phyloP scores from a whole-genome alignment of 176 grass and related monocot species.

The Oryza coarctata region DNA sequence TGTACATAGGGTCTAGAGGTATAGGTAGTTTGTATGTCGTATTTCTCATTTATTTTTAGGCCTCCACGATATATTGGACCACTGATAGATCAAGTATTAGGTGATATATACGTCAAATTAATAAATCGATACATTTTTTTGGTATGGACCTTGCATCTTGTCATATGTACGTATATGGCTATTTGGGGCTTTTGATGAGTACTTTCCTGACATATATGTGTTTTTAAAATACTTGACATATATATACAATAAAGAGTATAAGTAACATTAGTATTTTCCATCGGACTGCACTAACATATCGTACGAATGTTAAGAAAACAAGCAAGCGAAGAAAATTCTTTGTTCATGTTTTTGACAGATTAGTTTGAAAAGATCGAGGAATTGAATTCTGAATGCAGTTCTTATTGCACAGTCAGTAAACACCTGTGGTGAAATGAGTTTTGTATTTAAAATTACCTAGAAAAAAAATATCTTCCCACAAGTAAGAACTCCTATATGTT shows the following conservation, averaged over 20 bases:
- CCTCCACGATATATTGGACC: not conserved
- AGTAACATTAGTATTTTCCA: not conserved
- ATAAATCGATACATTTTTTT: not conserved
- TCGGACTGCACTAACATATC: not conserved
- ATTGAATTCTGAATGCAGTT: not conserved
- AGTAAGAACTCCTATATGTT: not conserved
- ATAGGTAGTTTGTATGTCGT: conserved; percentile 1
- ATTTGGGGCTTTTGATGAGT: not conserved
- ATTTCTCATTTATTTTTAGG: conserved; percentile 10
- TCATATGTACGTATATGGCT: not conserved
- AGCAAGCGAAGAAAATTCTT: not conserved
- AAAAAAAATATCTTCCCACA: not conserved
- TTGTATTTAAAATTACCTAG: not conserved
- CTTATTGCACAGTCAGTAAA: not conserved
- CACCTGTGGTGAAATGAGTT: not conserved
- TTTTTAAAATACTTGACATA: not conserved
- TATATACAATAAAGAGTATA: not conserved
- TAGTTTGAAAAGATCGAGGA: not conserved
- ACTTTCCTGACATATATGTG: not conserved
- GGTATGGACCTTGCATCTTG: not conserved
- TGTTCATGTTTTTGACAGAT: not conserved
- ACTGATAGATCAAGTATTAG: conserved; percentile 8
- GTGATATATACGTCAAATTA: not conserved
- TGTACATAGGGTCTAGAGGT: not conserved
- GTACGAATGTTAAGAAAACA: not conserved